A percentile compares a stretch with the other conserved stretches of the same genome.
These are phyloP conservation scores for Cordyceps sp. DNA, from an alignment of 2,329 filamentous ascomycete species.

Conservation along the genomic window DNA sequence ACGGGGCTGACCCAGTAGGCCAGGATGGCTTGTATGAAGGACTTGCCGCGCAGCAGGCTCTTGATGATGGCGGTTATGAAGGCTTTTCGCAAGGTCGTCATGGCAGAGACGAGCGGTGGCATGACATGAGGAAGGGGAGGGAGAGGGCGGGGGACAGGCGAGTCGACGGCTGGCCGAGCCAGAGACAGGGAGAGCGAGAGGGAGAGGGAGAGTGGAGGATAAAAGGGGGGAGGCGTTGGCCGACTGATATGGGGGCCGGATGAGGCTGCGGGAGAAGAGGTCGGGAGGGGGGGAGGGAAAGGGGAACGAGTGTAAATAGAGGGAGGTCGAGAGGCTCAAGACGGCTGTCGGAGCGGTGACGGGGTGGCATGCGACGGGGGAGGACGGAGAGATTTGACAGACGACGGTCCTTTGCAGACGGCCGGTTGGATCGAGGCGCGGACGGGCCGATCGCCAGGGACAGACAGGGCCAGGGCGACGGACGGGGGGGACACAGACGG, in stretches of 20 bases:
- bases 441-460: too few relatives aligned
- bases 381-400: not conserved
- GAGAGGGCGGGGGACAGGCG: too few relatives aligned
- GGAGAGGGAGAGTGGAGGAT: not conserved
- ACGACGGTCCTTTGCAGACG: too few relatives aligned
- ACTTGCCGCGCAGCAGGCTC: slow-evolving; percentile 41
- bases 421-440: too few relatives aligned
- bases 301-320: not conserved
- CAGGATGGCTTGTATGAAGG: slow-evolving; percentile 38
- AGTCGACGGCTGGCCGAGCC: not conserved
- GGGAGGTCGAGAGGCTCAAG: not conserved
- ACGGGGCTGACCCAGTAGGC: slow-evolving; percentile 33
- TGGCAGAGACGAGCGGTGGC: slow-evolving; percentile 37
- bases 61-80: slow-evolving; percentile 37
- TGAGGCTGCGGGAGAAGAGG: too few relatives aligned
- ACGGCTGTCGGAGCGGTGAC: not conserved
- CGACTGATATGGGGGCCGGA: too few relatives aligned
- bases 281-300: not conserved
- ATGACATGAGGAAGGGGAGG: slow-evolving; percentile 15
- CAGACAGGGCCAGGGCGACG: not conserved
- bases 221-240: not conserved
- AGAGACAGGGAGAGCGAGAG: not conserved
- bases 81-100: slow-evolving; percentile 37
- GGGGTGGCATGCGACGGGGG: not conserved
- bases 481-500: not conserved